Evolutionary conservation across 441 rosid genomes (phyloP).

Genomic region (Populus hybrid): DNA sequence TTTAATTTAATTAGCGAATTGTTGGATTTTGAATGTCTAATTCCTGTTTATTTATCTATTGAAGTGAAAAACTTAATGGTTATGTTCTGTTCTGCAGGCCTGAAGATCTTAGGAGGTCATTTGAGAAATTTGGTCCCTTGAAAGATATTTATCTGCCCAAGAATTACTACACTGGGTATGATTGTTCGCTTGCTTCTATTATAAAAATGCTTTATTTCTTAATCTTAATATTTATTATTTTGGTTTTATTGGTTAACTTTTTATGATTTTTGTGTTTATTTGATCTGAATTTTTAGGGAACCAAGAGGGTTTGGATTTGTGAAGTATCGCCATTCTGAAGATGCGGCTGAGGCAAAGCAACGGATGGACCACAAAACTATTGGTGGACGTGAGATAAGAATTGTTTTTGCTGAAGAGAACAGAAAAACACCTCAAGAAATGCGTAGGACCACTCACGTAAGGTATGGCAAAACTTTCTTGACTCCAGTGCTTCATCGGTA

Average conservation of each 20-base stretch:
- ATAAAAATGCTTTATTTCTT: background rate
- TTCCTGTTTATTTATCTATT: background rate
- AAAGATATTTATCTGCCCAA: constrained; percentile 85
- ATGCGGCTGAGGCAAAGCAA: constrained; percentile 90
- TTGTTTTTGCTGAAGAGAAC: constrained; percentile 93
- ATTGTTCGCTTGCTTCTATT: background rate
- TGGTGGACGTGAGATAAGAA: constrained; percentile 92
- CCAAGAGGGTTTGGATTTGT: constrained; percentile 97
- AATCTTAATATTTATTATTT: background rate
- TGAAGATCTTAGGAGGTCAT: constrained; percentile 77
- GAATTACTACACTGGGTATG: constrained; percentile 81
- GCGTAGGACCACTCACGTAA: constrained; percentile 45
- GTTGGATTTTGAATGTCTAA: background rate
- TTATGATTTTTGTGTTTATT: constrained; percentile 3
- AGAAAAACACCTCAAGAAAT: constrained; percentile 88
- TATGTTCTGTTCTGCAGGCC: constrained; percentile 44
- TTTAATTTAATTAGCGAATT: background rate
- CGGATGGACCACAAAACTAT: constrained; percentile 72
- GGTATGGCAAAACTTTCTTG: constrained; percentile 30
- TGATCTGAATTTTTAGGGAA: constrained; percentile 42
- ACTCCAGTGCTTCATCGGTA: background rate
- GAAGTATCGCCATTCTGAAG: constrained; percentile 80
- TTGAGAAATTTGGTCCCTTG: constrained; percentile 81
- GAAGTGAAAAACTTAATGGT: background rate
- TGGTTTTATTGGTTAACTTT: background rate